Percentiles rank a stretch among this genome's conserved stretches.
Evolutionary conservation across 257 asterid species (phyloP).

Genomic region (Salvia miltiorrhiza): DNA sequence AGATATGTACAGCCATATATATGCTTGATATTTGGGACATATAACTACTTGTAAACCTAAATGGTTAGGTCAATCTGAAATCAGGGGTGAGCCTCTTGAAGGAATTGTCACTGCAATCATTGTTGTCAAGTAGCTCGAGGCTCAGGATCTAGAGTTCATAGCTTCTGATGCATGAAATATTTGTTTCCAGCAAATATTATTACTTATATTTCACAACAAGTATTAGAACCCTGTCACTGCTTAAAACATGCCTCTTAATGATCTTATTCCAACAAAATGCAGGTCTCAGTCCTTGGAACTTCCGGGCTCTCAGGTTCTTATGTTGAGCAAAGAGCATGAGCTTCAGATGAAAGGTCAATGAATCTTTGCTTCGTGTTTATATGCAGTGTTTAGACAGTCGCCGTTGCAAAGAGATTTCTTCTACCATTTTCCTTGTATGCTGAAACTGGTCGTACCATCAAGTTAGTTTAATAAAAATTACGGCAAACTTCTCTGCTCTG

Average conservation of each 20-base stretch:
- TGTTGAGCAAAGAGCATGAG: slow-evolving; percentile 83
- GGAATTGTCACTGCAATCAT: neutral
- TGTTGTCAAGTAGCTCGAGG: neutral
- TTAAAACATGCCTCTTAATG: slow-evolving; percentile 1
- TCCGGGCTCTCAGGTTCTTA: slow-evolving; percentile 97
- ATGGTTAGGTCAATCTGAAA: neutral
- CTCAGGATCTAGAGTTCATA: neutral
- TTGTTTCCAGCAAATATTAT: slow-evolving; percentile 10
- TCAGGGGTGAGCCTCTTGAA: neutral
- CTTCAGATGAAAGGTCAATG: slow-evolving; percentile 9
- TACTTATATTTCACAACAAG: neutral
- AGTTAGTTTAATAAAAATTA: slow-evolving; percentile 20
- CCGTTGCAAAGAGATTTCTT: slow-evolving; percentile 12
- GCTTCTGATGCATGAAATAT: neutral
- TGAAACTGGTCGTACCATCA: slow-evolving; percentile 18
- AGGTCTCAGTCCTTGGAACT: slow-evolving; percentile 94
- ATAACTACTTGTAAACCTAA: neutral
- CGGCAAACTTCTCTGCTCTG: slow-evolving; percentile 16
- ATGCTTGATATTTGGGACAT: neutral
- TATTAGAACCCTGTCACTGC: neutral
- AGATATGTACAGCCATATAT: neutral
- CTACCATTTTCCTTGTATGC: slow-evolving; percentile 18
- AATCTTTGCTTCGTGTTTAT: slow-evolving; percentile 18
- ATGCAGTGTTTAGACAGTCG: slow-evolving; percentile 7
- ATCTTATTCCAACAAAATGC: slow-evolving; percentile 20